Evolutionary conservation across 805 yeast species (phyloP).

Genomic region (Candida namnaoensis): DNA sequence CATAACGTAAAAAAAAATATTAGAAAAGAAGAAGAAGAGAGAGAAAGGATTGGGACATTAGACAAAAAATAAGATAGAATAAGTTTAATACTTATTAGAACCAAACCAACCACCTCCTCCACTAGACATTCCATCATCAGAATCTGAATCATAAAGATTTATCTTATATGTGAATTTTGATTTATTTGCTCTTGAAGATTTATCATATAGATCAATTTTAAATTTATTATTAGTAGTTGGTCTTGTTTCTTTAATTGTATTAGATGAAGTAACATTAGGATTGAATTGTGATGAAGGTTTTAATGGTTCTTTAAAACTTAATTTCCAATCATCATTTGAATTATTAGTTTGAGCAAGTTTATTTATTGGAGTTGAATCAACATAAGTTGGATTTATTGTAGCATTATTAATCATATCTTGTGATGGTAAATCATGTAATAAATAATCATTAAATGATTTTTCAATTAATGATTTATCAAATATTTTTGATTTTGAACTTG

Average conservation of each 20-base stretch:
- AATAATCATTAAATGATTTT: conserved; percentile 10
- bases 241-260: background rate
- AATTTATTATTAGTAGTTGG: conserved; percentile 3
- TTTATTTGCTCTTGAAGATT: conserved; percentile 8
- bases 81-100: conserved; percentile 12
- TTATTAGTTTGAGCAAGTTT: too few relatives aligned
- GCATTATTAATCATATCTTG: background rate
- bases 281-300: too few relatives aligned
- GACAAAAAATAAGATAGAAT: too few relatives aligned
- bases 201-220: conserved; percentile 18
- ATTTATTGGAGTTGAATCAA: background rate
- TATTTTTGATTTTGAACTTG: conserved; percentile 3
- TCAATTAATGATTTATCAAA: conserved; percentile 17
- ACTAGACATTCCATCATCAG: background rate
- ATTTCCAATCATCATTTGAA: too few relatives aligned
- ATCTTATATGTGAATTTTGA: conserved; percentile 4
- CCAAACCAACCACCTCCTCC: conserved; percentile 15
- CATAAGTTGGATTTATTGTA: background rate
- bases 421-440: background rate
- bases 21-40: too few relatives aligned
- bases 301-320: too few relatives aligned
- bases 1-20: too few relatives aligned
- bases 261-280: too few relatives aligned
- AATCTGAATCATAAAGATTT: conserved; percentile 11
- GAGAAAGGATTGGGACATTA: too few relatives aligned